A percentile compares a stretch with the other conserved stretches of the same genome.
Evolutionary conservation across 495 filamentous ascomycete genomes (phyloP).

Genomic region (Tuber microsphaerosporum): DNA sequence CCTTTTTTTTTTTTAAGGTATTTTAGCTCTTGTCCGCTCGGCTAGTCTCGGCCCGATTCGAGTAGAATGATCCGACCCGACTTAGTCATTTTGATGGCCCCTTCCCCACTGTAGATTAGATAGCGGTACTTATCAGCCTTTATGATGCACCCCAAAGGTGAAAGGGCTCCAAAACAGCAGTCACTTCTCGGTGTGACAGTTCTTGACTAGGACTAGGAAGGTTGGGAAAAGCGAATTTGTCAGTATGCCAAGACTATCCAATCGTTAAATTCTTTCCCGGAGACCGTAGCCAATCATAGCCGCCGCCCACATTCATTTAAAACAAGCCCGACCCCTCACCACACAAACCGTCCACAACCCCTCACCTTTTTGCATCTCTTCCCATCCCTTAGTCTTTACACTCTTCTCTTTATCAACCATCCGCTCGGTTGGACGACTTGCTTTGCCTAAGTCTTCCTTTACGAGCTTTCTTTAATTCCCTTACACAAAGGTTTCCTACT

Average conservation of each 20-base stretch:
- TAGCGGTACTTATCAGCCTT: neutral
- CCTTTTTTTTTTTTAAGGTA: neutral
- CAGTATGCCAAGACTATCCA: slow-evolving; percentile 20
- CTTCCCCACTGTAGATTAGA: neutral
- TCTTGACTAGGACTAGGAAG: neutral
- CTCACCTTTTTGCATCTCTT: slow-evolving; percentile 36
- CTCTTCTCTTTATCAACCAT: slow-evolving; percentile 37
- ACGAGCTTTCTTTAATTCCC: slow-evolving; percentile 13
- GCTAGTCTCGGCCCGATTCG: neutral
- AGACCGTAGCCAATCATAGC: slow-evolving; percentile 16
- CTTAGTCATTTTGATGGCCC: neutral
- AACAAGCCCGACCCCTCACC: slow-evolving; percentile 32
- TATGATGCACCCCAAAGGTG: neutral
- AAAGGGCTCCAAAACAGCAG: slow-evolving; percentile 21
- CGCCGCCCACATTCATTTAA: slow-evolving; percentile 21
- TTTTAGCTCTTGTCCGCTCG: neutral
- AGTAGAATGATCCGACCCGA: neutral
- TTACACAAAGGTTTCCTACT: slow-evolving; percentile 27
- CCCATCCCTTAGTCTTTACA: slow-evolving; percentile 37
- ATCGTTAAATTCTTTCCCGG: neutral
- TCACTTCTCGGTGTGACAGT: slow-evolving; percentile 15
- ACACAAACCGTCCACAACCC: slow-evolving; percentile 24
- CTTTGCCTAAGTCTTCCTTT: slow-evolving; percentile 29
- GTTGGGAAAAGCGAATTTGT: slow-evolving; percentile 30
- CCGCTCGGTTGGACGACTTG: slow-evolving; percentile 32